Evolutionary conservation across 371 early-diverging fungal genomes (phyloP).

Genomic region (Apophysomyces trapeziformis): DNA sequence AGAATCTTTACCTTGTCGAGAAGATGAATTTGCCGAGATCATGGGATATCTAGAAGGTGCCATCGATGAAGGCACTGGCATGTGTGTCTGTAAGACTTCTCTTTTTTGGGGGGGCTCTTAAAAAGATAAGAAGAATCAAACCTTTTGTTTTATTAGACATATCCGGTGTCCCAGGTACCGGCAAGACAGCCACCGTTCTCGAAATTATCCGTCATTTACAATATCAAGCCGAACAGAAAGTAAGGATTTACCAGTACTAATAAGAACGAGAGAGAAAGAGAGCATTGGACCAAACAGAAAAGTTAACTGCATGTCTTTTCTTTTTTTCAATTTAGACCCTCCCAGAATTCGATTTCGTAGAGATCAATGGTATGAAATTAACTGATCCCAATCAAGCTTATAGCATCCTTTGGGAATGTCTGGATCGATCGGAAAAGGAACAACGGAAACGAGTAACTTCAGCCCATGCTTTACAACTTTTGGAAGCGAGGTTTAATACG

Average conservation of each 20-base stretch:
- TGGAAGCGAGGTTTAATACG: conserved; percentile 71
- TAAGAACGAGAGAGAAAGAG: not conserved
- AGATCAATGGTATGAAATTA: conserved; percentile 96
- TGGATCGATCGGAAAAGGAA: conserved; percentile 30
- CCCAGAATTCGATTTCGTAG: conserved; percentile 81
- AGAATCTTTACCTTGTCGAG: conserved; percentile 88
- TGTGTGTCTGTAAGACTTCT: conserved; percentile 77
- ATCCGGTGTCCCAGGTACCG: conserved; percentile 98
- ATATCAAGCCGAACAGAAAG: conserved; percentile 69
- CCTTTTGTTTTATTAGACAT: conserved; percentile 56
- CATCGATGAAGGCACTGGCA: conserved; percentile 77
- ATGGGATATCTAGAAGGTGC: conserved; percentile 72
- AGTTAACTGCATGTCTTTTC: not conserved
- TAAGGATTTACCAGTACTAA: conserved; percentile 21
- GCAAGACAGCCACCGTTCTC: conserved; percentile 96
- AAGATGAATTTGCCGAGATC: conserved; percentile 85
- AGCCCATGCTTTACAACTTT: conserved; percentile 76
- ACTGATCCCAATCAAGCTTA: conserved; percentile 93
- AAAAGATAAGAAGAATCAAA: not conserved
- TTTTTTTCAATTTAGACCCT: conserved; percentile 48
- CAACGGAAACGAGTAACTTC: conserved; percentile 65
- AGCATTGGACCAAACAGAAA: too few relatives aligned
- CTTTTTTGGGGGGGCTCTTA: not conserved
- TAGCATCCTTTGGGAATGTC: conserved; percentile 78
- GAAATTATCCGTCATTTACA: conserved; percentile 83